Percentiles rank a stretch among this genome's conserved stretches.
These are phyloP conservation scores for Amanita pallidorosea DNA, from an alignment of 768 basidiomycete genomes.

Conservation along the genomic window DNA sequence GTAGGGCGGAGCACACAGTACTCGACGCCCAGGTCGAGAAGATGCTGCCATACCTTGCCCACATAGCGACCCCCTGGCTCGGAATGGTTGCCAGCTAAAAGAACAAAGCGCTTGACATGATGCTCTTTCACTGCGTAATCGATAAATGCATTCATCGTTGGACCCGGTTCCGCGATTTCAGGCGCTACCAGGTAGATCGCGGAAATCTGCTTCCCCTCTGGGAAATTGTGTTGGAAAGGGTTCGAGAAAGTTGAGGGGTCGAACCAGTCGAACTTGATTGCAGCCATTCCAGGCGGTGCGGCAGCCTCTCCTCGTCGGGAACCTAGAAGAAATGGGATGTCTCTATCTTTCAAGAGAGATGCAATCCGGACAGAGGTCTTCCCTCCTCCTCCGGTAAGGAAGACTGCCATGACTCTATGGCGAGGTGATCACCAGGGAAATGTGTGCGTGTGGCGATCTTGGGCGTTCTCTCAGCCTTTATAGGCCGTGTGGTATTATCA, in stretches of 20 bases:
- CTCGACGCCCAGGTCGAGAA: neutral
- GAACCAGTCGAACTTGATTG: neutral
- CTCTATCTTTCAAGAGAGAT: neutral
- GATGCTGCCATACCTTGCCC: neutral
- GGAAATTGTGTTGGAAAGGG: neutral
- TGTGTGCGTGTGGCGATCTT: neutral
- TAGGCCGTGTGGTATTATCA: too few species aligned
- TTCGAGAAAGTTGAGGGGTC: neutral
- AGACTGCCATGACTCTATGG: neutral
- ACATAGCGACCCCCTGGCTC: neutral
- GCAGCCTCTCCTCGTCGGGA: neutral
- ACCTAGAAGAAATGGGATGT: neutral
- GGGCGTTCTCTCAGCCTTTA: neutral
- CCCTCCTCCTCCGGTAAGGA: neutral
- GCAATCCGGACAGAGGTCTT: neutral
- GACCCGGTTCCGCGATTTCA: neutral
- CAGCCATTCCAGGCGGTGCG: neutral
- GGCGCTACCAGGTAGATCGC: neutral
- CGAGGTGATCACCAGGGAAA: neutral
- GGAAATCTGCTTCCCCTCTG: neutral
- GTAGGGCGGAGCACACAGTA: neutral
- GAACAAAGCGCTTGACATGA: neutral
- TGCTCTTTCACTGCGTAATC: neutral
- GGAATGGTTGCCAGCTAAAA: neutral
- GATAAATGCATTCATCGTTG: neutral